A percentile compares a stretch with the other conserved stretches of the same genome.
Conservation (phyloP, 129 eudicot species). For the Chrysanthemum makinoi region DNA sequence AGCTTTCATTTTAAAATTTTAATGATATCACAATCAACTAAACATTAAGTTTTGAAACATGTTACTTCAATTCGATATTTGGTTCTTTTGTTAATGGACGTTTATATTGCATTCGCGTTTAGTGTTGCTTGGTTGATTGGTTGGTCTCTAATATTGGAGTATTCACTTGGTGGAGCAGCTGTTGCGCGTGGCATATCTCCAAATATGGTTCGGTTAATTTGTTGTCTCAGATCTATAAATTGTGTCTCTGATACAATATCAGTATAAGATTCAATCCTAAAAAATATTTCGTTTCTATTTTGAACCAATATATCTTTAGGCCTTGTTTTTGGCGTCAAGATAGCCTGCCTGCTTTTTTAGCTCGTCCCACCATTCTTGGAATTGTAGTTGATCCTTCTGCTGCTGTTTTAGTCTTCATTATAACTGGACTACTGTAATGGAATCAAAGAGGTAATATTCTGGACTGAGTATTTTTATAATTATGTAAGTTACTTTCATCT, state of each 20-base stretch:
- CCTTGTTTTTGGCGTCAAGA: slow-evolving; percentile 83
- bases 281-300: not conserved
- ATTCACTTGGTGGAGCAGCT: slow-evolving; percentile 95
- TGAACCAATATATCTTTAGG: slow-evolving; percentile 25
- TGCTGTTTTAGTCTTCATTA: slow-evolving; percentile 69
- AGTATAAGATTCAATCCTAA: too few relatives aligned
- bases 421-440: slow-evolving; percentile 82
- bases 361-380: slow-evolving; percentile 77
- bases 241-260: too few relatives aligned
- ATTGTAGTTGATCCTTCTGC: slow-evolving; percentile 94
- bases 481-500: not conserved
- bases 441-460: slow-evolving; percentile 76
- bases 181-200: slow-evolving; percentile 98
- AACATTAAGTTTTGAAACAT: not conserved
- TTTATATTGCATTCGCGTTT: not conserved
- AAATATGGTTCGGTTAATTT: slow-evolving; percentile 57
- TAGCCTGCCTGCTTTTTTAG: slow-evolving; percentile 68
- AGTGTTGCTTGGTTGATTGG: slow-evolving; percentile 98
- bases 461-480: not conserved
- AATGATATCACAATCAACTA: too few relatives aligned
- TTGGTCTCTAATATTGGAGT: slow-evolving; percentile 94
- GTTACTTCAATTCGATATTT: not conserved
- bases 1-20: not conserved
- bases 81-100: slow-evolving; percentile 5
- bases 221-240: too few relatives aligned